Evolutionary conservation across 2,329 filamentous ascomycete genomes (phyloP).

Genomic region (Basipetospora chlamydospora): DNA sequence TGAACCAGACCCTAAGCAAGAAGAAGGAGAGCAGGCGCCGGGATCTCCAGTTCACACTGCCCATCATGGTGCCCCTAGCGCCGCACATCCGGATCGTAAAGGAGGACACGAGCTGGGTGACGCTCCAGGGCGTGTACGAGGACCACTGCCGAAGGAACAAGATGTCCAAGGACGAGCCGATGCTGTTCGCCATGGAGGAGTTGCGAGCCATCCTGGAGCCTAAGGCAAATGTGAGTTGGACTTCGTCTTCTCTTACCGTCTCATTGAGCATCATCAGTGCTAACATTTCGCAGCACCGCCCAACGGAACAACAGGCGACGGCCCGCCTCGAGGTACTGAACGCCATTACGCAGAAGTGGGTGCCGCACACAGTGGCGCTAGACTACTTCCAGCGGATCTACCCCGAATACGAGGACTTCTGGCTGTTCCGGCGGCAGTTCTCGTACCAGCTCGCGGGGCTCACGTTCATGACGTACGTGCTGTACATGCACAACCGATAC

Average conservation of each 20-base stretch:
- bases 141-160: conserved; percentile 82
- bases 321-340: conserved; percentile 84
- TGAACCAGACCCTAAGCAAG: conserved; percentile 82
- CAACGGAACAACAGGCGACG: conserved; percentile 50
- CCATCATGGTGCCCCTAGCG: conserved; percentile 87
- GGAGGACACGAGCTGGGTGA: conserved; percentile 88
- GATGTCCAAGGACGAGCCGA: conserved; percentile 87
- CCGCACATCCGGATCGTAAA: conserved; percentile 91
- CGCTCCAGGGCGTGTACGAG: conserved; percentile 87
- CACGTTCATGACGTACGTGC: conserved; percentile 97
- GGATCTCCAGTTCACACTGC: conserved; percentile 91
- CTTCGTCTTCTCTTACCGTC: no score
- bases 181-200: conserved; percentile 92
- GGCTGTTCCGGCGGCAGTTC: conserved; percentile 95
- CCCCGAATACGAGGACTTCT: conserved; percentile 85
- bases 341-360: conserved; percentile 87
- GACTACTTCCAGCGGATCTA: conserved; percentile 85
- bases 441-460: conserved; percentile 88
- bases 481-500: conserved; percentile 93
- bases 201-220: conserved; percentile 61
- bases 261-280: not conserved
- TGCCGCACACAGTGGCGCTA: conserved; percentile 66
- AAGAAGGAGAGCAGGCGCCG: conserved; percentile 90
- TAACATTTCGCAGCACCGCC: not conserved
- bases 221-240: conserved; percentile 46